Percentiles rank a stretch among this genome's conserved stretches.
Evolutionary conservation across 139 green algal genomes (phyloP).

Genomic region (Chlamydomonas incerta): DNA sequence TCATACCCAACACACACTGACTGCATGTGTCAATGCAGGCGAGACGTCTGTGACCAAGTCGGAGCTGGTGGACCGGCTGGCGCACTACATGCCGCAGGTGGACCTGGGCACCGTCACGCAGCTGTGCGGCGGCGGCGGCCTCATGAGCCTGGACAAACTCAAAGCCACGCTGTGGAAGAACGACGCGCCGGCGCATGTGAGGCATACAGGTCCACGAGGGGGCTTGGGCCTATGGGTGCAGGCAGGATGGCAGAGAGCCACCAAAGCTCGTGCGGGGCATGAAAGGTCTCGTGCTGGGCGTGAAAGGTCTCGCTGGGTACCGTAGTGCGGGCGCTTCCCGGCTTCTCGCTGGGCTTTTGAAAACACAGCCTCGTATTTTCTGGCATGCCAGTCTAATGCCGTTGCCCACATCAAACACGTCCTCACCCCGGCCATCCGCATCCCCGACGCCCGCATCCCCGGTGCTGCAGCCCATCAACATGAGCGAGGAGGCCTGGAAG

Average conservation of each 20-base stretch:
- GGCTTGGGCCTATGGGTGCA: no score
- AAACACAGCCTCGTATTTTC: no score
- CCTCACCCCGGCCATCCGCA: not conserved
- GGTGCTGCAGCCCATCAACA: constrained; percentile 21
- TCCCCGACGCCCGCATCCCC: not conserved
- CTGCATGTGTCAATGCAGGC: not conserved
- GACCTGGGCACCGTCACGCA: not conserved
- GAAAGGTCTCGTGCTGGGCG: no score
- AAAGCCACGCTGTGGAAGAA: not conserved
- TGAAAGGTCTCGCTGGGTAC: no score
- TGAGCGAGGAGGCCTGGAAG: constrained; percentile 1
- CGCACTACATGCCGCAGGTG: constrained; percentile 8
- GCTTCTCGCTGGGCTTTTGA: no score
- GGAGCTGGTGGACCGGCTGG: not conserved
- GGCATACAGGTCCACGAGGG: no score
- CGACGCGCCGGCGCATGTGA: not conserved
- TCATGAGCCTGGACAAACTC: constrained; percentile 9
- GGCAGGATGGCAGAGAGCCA: no score
- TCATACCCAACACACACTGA: no score
- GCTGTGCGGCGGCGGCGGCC: not conserved
- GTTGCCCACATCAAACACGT: not conserved
- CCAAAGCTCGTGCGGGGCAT: no score
- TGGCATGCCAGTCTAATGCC: no score
- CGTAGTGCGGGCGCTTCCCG: no score
- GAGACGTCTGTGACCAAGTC: not conserved